Conservation (phyloP, 306 rosid species). For the Abrus precatorius region DNA sequence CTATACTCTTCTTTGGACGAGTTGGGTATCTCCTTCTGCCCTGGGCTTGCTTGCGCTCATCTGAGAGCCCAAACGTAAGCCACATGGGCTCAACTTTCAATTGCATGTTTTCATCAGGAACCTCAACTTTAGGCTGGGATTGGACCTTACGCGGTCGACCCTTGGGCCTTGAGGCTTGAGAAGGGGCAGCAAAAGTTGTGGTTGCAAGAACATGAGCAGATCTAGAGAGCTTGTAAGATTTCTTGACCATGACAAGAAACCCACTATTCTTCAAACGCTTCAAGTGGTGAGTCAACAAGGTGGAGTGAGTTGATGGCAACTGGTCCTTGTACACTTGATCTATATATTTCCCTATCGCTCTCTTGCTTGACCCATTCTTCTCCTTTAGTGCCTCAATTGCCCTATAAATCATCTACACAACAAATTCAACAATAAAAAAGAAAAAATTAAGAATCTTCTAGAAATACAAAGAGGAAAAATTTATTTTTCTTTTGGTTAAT, state of each 20-base stretch:
- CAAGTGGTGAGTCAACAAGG: slow-evolving; percentile 76
- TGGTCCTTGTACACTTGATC: slow-evolving; percentile 66
- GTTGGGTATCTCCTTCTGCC: no score
- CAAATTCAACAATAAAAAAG: neutral
- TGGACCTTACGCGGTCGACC: slow-evolving; percentile 80
- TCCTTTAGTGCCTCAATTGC: slow-evolving; percentile 84
- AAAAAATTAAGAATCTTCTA: neutral
- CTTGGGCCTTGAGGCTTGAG: slow-evolving; percentile 45
- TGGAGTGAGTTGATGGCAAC: slow-evolving; percentile 65
- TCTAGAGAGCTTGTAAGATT: slow-evolving; percentile 80
- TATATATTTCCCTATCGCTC: slow-evolving; percentile 80
- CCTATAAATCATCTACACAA: slow-evolving; percentile 71
- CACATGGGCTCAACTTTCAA: no score
- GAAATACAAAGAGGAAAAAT: neutral
- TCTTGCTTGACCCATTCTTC: slow-evolving; percentile 79
- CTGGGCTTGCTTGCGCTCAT: no score
- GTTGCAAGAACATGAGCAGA: slow-evolving; percentile 44
- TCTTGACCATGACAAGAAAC: slow-evolving; percentile 69
- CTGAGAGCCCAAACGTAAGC: no score
- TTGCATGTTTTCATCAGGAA: no score
- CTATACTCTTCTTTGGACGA: no score
- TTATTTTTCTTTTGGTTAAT: neutral
- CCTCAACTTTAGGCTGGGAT: neutral
- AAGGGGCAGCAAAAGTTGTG: neutral
- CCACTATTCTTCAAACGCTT: slow-evolving; percentile 74